Conservation (phyloP, 352 stramenopile genomes). For the Albugo laibachii region DNA sequence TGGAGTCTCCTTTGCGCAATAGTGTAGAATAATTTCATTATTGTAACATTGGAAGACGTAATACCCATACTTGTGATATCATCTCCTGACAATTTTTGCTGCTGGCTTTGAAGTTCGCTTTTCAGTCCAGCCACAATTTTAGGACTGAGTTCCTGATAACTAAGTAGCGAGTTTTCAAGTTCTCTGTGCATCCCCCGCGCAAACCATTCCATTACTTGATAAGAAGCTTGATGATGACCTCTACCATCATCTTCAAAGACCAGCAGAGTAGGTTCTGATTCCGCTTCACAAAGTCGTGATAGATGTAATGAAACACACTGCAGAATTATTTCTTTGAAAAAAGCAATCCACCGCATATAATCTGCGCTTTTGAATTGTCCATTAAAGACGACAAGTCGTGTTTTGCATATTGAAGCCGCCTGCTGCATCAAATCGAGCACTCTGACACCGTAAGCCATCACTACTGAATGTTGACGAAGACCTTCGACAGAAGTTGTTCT, state of each 20-base stretch:
- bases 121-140: too few species aligned
- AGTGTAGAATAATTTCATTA: constrained; percentile 27
- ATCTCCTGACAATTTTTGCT: too few species aligned
- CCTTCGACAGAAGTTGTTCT: constrained; percentile 15
- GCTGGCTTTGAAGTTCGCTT: too few species aligned
- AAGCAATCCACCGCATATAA: constrained; percentile 12
- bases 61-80: too few species aligned
- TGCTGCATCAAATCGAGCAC: constrained; percentile 29
- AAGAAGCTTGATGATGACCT: background rate
- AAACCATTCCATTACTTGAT: constrained; percentile 20
- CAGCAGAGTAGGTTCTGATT: constrained; percentile 22
- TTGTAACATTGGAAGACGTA: background rate
- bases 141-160: constrained; percentile 2
- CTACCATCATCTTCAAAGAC: constrained; percentile 25
- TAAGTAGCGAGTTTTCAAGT: background rate
- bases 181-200: too few species aligned
- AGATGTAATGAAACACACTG: constrained; percentile 8
- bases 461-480: constrained; percentile 3
- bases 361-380: background rate
- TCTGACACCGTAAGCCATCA: constrained; percentile 23
- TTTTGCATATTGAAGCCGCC: constrained; percentile 32
- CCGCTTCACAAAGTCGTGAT: constrained; percentile 1
- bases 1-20: constrained; percentile 24
- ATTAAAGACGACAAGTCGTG: constrained; percentile 12
- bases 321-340: constrained; percentile 20